These are phyloP conservation scores for Metschnikowia gelsemii DNA, from an alignment of 805 yeast species.

Conservation along the genomic window DNA sequence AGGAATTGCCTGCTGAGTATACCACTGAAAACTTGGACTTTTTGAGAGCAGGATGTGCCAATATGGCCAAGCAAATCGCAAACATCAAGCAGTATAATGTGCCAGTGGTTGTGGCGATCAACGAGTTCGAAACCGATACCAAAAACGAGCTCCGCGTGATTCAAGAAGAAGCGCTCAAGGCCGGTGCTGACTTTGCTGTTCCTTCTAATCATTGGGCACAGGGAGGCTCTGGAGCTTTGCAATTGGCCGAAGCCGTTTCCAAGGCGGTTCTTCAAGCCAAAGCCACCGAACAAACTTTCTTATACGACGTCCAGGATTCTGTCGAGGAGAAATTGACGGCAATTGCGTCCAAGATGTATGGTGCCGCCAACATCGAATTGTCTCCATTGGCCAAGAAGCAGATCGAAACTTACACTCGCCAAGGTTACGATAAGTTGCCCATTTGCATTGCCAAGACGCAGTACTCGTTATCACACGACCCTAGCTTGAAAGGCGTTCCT, in stretches of 20 bases:
- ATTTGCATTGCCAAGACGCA: conserved; percentile 98
- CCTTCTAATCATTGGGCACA: conserved; percentile 92
- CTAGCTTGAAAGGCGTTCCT: conserved; percentile 91
- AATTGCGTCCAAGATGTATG: conserved; percentile 89
- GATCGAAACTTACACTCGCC: conserved; percentile 75
- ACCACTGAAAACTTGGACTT: conserved; percentile 76
- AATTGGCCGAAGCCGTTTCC: conserved; percentile 80
- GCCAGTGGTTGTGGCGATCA: conserved; percentile 94
- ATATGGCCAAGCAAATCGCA: conserved; percentile 84
- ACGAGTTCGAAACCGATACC: conserved; percentile 81
- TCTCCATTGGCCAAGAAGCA: conserved; percentile 78
- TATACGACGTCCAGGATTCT: conserved; percentile 68
- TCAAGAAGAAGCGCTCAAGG: conserved; percentile 73
- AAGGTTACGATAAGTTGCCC: conserved; percentile 89
- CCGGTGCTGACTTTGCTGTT: conserved; percentile 94
- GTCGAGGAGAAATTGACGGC: conserved; percentile 78
- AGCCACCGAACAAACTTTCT: conserved; percentile 40
- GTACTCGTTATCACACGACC: conserved; percentile 93
- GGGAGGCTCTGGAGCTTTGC: conserved; percentile 90
- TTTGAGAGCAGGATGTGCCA: conserved; percentile 77
- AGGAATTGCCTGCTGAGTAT: conserved; percentile 79
- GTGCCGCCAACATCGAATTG: conserved; percentile 82
- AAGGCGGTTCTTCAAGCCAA: conserved; percentile 51
- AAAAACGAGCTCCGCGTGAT: conserved; percentile 77
- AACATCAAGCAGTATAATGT: conserved; percentile 83